These are phyloP conservation scores for Polyporus tsugae DNA, from an alignment of 1,284 basidiomycete species.

Conservation along the genomic window DNA sequence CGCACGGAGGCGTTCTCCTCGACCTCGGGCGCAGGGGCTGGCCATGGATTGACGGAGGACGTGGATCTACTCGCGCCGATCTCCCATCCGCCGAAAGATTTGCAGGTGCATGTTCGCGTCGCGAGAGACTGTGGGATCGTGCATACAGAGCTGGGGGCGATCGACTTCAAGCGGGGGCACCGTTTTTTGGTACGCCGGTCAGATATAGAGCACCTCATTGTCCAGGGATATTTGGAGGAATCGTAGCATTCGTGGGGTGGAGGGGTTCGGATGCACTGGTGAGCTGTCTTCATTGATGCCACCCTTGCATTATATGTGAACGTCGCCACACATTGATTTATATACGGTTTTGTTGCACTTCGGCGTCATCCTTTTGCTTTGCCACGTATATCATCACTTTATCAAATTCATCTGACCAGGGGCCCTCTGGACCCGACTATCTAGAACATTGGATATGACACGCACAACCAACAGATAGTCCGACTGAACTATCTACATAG, in stretches of 20 bases:
- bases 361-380: background rate
- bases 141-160: slow-evolving; percentile 86
- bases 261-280: background rate
- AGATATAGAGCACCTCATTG: slow-evolving; percentile 91
- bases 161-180: slow-evolving; percentile 90
- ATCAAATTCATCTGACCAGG: slow-evolving; percentile 5
- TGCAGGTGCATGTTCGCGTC: slow-evolving; percentile 82
- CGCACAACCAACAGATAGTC: slow-evolving; percentile 24
- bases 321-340: background rate
- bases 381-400: background rate
- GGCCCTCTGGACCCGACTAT: slow-evolving; percentile 24
- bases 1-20: slow-evolving; percentile 82
- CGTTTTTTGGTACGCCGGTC: slow-evolving; percentile 86
- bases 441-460: slow-evolving; percentile 24
- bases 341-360: background rate
- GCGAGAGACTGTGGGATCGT: slow-evolving; percentile 89
- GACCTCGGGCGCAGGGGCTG: slow-evolving; percentile 17
- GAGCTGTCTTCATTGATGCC: slow-evolving; percentile 5
- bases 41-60: slow-evolving; percentile 52
- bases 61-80: slow-evolving; percentile 87
- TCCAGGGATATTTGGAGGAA: slow-evolving; percentile 90
- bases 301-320: background rate
- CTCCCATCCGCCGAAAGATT: slow-evolving; percentile 79
- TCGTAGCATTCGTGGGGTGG: slow-evolving; percentile 11
- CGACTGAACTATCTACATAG: slow-evolving; percentile 31